Base-by-base conservation (phyloP, 805 yeast species). In the Candida stauntonica region DNA sequence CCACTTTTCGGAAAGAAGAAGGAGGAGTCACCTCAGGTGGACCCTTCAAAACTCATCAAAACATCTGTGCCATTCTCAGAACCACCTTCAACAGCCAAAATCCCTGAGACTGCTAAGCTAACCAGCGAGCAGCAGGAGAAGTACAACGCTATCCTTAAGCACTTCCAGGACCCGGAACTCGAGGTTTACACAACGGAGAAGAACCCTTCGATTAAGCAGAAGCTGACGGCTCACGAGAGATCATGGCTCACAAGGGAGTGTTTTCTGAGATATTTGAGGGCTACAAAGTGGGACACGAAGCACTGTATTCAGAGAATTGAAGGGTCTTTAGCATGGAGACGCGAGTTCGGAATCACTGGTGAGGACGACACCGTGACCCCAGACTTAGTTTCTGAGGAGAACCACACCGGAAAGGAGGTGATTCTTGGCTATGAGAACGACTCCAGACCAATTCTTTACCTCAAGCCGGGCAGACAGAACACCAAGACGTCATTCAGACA, bases 181-280 rank as follows among this genome's bases (percentile, higher is more conserved):
- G 42, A 50, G 33, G 39, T 45, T 26, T 36, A 61, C 65, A 38
- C 47, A 16, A 65, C 66, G 32, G 72, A 72, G 36, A 60, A 58
- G 39, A 58, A 63, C 23, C 61, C 61, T 17, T 57, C 60, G 2
- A 60, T 60, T n/a, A 59, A 61, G 35, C 55, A 18, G 79, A 84
- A 42, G 68, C 67, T 56, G 54, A 72, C 55, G 0, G 66, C 57
- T 16, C 65, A 66, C 31, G 99, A 93, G 61, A 83, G 79, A 60
- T 81, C 95, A 0, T 93, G 99, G 99, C 68, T 93, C 39, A 85
- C 97, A 2, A 74, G 83, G 52, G 99, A 93, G 60, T 93, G 99
- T 58, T 70, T 93, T 41, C 62, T 87, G 53, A 75, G 99, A 58
- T 93, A 93, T 59, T 66, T 91, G 39, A 74, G 97, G 39, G 99